These are phyloP conservation scores for Mucor circinelloides DNA, from an alignment of 371 early-diverging fungal genomes.

Conservation along the genomic window DNA sequence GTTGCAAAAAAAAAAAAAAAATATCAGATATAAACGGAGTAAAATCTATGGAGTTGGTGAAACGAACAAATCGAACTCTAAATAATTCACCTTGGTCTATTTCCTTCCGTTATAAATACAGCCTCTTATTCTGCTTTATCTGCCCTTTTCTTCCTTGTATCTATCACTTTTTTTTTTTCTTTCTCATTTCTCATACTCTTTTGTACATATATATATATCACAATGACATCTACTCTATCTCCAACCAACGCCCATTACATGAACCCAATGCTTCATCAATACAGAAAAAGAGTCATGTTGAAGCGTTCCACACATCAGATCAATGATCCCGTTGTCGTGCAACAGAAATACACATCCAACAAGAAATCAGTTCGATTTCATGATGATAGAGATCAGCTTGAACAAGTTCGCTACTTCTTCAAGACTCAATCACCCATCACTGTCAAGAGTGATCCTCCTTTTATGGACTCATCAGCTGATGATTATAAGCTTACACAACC, in stretches of 20 bases:
- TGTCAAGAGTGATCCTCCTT: constrained; percentile 43
- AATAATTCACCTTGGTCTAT: neutral
- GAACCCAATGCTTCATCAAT: constrained; percentile 5
- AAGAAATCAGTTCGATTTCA: constrained; percentile 37
- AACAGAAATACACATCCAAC: constrained; percentile 7
- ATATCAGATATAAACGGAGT: constrained; percentile 8
- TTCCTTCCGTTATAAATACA: constrained; percentile 1
- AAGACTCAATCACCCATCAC: constrained; percentile 44
- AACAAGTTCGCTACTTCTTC: constrained; percentile 26
- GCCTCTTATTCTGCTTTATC: neutral
- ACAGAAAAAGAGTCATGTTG: constrained; percentile 20
- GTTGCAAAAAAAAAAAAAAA: too few species aligned
- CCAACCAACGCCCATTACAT: constrained; percentile 1
- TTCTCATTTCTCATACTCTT: neutral
- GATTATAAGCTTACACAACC: constrained; percentile 15
- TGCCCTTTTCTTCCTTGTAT: neutral
- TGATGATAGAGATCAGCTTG: constrained; percentile 11
- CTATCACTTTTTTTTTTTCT: neutral
- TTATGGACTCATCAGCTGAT: constrained; percentile 14
- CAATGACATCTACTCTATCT: constrained; percentile 12
- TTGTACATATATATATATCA: neutral
- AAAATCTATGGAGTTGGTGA: neutral
- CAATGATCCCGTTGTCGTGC: constrained; percentile 13
- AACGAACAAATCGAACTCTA: neutral
- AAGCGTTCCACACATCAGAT: constrained; percentile 19